These are phyloP conservation scores for Aspergillus proliferans DNA, from an alignment of 2,329 filamentous ascomycete species.

Conservation along the genomic window DNA sequence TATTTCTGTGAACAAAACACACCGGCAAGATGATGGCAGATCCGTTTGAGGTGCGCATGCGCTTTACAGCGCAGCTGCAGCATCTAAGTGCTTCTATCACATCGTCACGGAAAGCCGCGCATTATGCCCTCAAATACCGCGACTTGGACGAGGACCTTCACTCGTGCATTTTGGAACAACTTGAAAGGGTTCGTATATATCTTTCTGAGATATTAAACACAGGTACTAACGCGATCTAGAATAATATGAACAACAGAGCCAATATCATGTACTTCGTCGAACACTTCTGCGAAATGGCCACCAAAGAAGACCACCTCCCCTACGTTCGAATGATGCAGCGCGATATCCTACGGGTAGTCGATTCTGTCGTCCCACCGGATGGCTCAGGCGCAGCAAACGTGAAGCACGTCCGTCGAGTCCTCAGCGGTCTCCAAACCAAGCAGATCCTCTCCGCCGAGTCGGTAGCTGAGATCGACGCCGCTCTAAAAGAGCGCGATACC, in stretches of 20 bases:
- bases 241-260: constrained; percentile 91
- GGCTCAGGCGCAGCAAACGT: constrained; percentile 88
- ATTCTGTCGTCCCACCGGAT: constrained; percentile 82
- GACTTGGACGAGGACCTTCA: constrained; percentile 97
- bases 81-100: constrained; percentile 86
- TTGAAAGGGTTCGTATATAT: constrained; percentile 61
- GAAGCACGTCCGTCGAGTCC: constrained; percentile 79
- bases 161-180: constrained; percentile 91
- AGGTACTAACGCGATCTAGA: constrained; percentile 42
- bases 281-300: constrained; percentile 80
- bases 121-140: constrained; percentile 88
- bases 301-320: constrained; percentile 66
- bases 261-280: constrained; percentile 99
- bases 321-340: constrained; percentile 94
- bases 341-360: constrained; percentile 85
- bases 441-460: constrained; percentile 67
- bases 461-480: constrained; percentile 73
- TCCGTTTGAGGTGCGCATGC: constrained; percentile 97
- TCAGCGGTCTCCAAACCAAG: constrained; percentile 64
- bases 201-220: not conserved
- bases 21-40: constrained; percentile 58
- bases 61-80: constrained; percentile 84
- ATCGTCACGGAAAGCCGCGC: constrained; percentile 83
- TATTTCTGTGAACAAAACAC: not conserved
- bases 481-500: constrained; percentile 71